Conservation (phyloP, 305 asterid species). For the Fraxinus paxiana region DNA sequence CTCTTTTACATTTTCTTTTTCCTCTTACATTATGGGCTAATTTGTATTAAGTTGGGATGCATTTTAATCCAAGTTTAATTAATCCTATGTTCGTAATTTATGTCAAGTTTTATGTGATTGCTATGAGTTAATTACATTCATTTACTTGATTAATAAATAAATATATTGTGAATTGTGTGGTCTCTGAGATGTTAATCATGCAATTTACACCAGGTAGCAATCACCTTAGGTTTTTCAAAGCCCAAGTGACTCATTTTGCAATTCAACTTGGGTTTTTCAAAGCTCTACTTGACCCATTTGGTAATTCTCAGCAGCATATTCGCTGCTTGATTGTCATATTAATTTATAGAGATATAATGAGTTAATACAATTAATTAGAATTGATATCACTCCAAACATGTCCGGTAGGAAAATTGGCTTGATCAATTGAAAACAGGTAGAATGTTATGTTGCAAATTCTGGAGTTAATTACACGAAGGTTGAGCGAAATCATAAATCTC, state of each 20-base stretch:
- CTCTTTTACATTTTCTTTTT: background rate
- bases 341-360: no score
- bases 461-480: background rate
- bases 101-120: background rate
- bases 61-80: background rate
- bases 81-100: background rate
- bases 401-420: background rate
- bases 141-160: no score
- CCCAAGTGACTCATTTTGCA: background rate
- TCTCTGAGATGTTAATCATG: background rate
- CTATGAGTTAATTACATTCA: background rate
- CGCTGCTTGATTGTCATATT: background rate
- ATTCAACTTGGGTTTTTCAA: no score
- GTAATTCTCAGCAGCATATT: no score
- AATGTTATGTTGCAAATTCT: no score
- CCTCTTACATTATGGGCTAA: background rate
- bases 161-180: background rate
- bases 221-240: background rate
- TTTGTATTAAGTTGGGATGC: background rate
- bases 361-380: no score
- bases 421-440: no score
- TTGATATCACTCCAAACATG: background rate
- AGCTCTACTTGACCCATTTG: background rate
- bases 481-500: background rate
- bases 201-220: background rate